Evolutionary conservation across 2,329 filamentous ascomycete genomes (phyloP).

Genomic region (Fusarium hostae): DNA sequence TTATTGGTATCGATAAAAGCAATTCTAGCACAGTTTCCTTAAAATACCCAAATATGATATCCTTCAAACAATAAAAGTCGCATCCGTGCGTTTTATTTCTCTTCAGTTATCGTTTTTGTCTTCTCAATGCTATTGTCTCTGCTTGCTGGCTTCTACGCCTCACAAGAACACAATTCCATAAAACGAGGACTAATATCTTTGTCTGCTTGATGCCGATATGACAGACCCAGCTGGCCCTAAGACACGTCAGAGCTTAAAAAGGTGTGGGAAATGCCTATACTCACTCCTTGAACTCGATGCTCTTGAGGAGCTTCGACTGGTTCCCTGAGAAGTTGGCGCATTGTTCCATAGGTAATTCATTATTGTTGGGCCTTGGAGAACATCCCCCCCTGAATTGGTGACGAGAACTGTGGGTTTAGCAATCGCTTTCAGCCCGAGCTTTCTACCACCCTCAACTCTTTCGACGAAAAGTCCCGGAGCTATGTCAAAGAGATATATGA

Average conservation of each 20-base stretch:
- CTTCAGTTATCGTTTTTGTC: neutral
- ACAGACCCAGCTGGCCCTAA: slow-evolving; percentile 38
- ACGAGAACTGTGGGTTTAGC: slow-evolving; percentile 50
- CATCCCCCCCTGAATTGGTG: slow-evolving; percentile 42
- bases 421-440: slow-evolving; percentile 47
- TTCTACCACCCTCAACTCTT: slow-evolving; percentile 49
- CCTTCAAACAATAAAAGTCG: slow-evolving; percentile 22
- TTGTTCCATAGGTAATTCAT: slow-evolving; percentile 51
- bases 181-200: slow-evolving; percentile 26
- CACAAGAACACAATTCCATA: neutral
- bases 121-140: neutral
- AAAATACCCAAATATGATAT: slow-evolving; percentile 25
- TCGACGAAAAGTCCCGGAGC: slow-evolving; percentile 53
- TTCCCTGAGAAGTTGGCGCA: slow-evolving; percentile 30
- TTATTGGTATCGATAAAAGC: slow-evolving; percentile 37
- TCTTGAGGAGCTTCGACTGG: slow-evolving; percentile 35
- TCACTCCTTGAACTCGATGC: slow-evolving; percentile 45
- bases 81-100: slow-evolving; percentile 22
- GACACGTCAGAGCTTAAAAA: slow-evolving; percentile 46
- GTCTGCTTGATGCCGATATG: slow-evolving; percentile 31
- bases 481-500: slow-evolving; percentile 52
- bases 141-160: slow-evolving; percentile 13
- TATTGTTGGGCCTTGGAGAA: slow-evolving; percentile 48
- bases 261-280: slow-evolving; percentile 23
- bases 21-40: slow-evolving; percentile 24